phyloP scores from a whole-genome alignment of 176 grass and related monocot species.

The bread wheat (Triticum aestivum) region DNA sequence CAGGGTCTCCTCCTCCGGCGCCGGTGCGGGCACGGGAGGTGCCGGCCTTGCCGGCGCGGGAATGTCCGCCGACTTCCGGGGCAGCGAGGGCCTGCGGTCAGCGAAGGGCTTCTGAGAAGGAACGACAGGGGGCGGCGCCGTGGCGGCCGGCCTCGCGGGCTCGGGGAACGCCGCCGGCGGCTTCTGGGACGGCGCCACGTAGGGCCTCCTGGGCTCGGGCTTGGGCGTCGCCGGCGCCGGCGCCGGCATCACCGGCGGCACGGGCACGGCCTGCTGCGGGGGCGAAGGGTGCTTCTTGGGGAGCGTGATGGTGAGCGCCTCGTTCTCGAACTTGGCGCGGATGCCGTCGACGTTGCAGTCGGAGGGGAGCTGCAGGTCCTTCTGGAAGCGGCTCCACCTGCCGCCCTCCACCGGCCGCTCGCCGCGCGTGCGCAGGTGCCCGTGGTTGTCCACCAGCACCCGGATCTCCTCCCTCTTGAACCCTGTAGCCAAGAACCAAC shows the following conservation, averaged over 20 bases:
- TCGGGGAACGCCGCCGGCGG: neutral
- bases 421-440: conserved; percentile 47
- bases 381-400: conserved; percentile 59
- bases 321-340: conserved; percentile 78
- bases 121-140: neutral
- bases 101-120: neutral
- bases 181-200: neutral
- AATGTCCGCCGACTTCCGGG: neutral
- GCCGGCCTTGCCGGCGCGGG: neutral
- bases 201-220: neutral
- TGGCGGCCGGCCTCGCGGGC: neutral
- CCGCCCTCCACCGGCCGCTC: conserved; percentile 28
- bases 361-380: conserved; percentile 43
- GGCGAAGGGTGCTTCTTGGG: conserved; percentile 42
- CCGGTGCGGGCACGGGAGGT: neutral
- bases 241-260: too few species aligned
- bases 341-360: conserved; percentile 47
- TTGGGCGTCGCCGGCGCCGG: neutral
- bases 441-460: conserved; percentile 61
- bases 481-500: conserved; percentile 26
- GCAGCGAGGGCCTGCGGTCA: conserved; percentile 6
- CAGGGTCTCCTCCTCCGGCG: neutral
- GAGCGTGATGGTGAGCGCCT: conserved; percentile 50
- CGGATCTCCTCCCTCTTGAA: conserved; percentile 65
- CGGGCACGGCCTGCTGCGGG: neutral